These are phyloP conservation scores for Zea luxurians DNA, from an alignment of 176 grass and related monocot genomes.

Conservation along the genomic window DNA sequence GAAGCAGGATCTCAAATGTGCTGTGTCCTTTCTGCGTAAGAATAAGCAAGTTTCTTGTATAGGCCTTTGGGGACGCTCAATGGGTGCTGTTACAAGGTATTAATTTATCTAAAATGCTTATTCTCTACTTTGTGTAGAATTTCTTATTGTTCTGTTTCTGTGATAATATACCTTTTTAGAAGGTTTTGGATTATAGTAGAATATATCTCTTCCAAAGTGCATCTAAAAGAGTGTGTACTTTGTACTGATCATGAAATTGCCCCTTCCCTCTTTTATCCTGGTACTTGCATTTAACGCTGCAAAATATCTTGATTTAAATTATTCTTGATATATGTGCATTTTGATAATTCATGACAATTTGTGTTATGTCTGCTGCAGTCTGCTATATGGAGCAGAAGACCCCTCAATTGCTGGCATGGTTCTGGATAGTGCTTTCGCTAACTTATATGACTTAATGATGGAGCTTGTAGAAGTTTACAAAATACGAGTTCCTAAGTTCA, in stretches of 20 bases:
- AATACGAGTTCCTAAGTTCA: slow-evolving; percentile 98
- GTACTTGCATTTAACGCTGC: background rate
- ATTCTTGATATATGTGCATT: slow-evolving; percentile 29
- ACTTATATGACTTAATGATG: slow-evolving; percentile 98
- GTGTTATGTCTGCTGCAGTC: slow-evolving; percentile 41
- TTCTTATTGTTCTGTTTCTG: slow-evolving; percentile 3
- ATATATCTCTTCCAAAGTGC: slow-evolving; percentile 4
- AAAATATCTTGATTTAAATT: slow-evolving; percentile 26
- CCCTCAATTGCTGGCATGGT: slow-evolving; percentile 97
- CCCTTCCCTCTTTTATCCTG: background rate
- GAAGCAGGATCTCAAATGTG: slow-evolving; percentile 96
- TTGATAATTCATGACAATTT: slow-evolving; percentile 28
- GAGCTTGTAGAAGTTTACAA: slow-evolving; percentile 99
- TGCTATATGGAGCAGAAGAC: slow-evolving; percentile 98
- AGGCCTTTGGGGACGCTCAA: slow-evolving; percentile 96
- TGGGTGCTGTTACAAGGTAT: slow-evolving; percentile 99
- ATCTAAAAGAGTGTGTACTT: slow-evolving; percentile 20
- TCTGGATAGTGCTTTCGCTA: slow-evolving; percentile 97
- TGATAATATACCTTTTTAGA: slow-evolving; percentile 6
- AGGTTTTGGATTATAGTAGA: slow-evolving; percentile 14
- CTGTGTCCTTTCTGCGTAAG: slow-evolving; percentile 72
- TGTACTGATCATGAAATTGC: slow-evolving; percentile 4
- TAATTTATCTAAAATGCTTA: slow-evolving; percentile 22
- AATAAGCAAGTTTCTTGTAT: slow-evolving; percentile 93
- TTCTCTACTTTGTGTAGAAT: slow-evolving; percentile 6